Evolutionary conservation across 345 rosid genomes (phyloP).

Genomic region (Populus ilicifolia): DNA sequence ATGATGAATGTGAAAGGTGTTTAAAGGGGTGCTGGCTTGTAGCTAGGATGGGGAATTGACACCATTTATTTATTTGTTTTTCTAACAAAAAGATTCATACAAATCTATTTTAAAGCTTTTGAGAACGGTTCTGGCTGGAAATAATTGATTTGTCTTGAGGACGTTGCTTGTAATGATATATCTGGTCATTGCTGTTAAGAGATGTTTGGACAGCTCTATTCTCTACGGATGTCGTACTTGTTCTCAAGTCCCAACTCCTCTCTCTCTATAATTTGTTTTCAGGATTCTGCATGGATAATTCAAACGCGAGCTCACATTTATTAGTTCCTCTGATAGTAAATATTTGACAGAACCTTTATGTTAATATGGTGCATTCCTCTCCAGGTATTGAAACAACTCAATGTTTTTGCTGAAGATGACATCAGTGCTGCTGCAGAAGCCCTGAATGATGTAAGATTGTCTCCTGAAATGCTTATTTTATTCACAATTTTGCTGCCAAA

Average conservation of each 20-base stretch:
- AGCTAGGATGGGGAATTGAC: neutral
- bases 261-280: neutral
- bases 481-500: neutral
- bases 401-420: conserved; percentile 73
- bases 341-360: neutral
- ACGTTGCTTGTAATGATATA: neutral
- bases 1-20: neutral
- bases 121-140: neutral
- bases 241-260: neutral
- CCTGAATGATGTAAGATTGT: conserved; percentile 64
- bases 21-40: neutral
- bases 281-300: neutral
- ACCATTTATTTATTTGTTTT: too few species aligned
- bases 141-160: neutral
- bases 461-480: neutral
- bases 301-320: neutral
- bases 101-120: neutral
- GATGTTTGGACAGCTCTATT: neutral
- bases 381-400: conserved; percentile 67
- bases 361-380: conserved; percentile 1
- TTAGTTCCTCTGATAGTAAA: neutral
- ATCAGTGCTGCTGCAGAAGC: conserved; percentile 71
- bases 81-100: neutral
- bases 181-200: neutral
- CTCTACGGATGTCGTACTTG: neutral